Base-by-base conservation (phyloP, 345 rosid genomes). In the Abelmoschus esculentus region DNA sequence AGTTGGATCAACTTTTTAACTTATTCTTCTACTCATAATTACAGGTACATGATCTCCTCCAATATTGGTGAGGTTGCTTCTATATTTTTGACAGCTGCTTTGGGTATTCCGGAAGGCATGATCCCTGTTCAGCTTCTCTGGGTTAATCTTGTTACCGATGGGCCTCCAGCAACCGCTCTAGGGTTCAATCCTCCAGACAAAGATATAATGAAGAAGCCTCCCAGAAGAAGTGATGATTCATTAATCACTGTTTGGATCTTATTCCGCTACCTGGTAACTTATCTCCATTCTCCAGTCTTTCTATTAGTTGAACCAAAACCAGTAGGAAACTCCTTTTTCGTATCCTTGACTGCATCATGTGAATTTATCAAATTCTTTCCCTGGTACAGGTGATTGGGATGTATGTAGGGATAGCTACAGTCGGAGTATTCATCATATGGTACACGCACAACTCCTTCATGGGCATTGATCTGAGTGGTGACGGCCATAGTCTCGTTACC, bases 41-140 rank as follows among this genome's bases (percentile, higher is more conserved):
- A 12, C 80, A 95, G 98, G 96, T 95, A 95, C 82, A 95, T 95
- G 99, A 91, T 95, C 77, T 95, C 98, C 54, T 95, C 99, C 77
- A 95, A 91, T 69, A 95, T 95, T 3, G 99, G 99, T 1, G 99
- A 95, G 87, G 99, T 95, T 68, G 98, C 97, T 22, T 95, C 93
- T 3, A 95, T 95, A 73, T 91, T 95, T 71, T 78, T 95, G 66
- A 95, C 99, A 6, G 90, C 99, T 70, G 99, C 99, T 47, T 82
- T 95, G 79, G 98, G 99, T 66, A 95, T 95, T 78, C 99, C 99
- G 3, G 99, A 95, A 77, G 99, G 97, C 74, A 85, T 95, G 98
- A 95, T 95, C 44, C 99, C 98, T 0, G 99, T 95, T 63, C 99
- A 95, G 83, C 98, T 95, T 83, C 90, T 95, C 62, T 95, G 99